These are phyloP conservation scores for Diaporthe destruens DNA, from an alignment of 2,329 filamentous ascomycete genomes.

Conservation along the genomic window DNA sequence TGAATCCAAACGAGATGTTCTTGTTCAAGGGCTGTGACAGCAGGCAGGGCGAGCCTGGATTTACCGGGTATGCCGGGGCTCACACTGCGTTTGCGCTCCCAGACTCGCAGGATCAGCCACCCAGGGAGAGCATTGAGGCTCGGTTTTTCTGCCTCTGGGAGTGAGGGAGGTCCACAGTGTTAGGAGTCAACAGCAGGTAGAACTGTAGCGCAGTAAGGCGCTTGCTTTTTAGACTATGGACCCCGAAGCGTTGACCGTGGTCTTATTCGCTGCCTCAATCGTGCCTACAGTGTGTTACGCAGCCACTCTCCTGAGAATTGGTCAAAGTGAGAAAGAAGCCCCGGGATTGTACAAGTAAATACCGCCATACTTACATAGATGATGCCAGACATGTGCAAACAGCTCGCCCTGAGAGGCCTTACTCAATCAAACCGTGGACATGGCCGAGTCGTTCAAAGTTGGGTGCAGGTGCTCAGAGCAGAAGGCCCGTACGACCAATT, in stretches of 20 bases:
- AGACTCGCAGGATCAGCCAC: constrained; percentile 5
- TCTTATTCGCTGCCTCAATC: not conserved
- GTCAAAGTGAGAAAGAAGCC: not conserved
- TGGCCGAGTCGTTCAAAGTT: too few species aligned
- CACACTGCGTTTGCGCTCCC: constrained; percentile 47
- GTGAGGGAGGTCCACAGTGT: not conserved
- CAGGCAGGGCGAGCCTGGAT: constrained; percentile 45
- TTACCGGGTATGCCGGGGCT: constrained; percentile 23
- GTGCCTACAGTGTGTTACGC: not conserved
- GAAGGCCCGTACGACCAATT: too few species aligned
- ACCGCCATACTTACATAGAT: too few species aligned
- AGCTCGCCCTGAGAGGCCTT: too few species aligned
- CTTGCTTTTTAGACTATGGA: too few species aligned
- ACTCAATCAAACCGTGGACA: too few species aligned
- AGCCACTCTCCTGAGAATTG: too few species aligned
- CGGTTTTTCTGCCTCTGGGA: constrained; percentile 30
- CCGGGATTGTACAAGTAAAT: not conserved
- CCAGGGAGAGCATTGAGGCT: constrained; percentile 37
- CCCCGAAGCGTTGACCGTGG: too few species aligned
- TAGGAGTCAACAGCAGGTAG: not conserved
- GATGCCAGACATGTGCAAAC: too few species aligned
- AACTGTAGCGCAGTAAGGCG: too few species aligned
- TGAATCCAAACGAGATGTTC: constrained; percentile 66
- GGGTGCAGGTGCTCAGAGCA: too few species aligned
- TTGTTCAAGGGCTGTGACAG: constrained; percentile 74